A percentile compares a stretch with the other conserved stretches of the same genome.
phyloP scores from a whole-genome alignment of 2,329 filamentous ascomycete genomes.

The Microdochium bolleyi region DNA sequence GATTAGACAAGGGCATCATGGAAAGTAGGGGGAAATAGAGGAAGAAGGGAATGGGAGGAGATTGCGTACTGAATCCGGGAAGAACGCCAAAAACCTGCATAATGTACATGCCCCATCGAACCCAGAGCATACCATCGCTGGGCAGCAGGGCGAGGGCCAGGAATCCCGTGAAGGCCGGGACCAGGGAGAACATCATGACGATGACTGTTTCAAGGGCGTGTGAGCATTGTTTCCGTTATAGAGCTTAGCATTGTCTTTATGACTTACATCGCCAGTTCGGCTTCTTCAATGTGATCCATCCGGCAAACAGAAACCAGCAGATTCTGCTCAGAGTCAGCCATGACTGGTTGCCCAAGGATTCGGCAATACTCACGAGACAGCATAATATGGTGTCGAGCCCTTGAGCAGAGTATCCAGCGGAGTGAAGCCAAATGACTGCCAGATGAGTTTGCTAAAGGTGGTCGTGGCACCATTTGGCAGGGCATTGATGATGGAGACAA shows the following conservation, averaged over 20 bases:
- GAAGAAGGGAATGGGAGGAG: not conserved
- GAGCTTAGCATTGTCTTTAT: not conserved
- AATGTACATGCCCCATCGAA: constrained; percentile 22
- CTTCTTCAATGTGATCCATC: constrained; percentile 12
- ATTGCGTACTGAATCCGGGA: constrained; percentile 14
- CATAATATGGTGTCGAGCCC: constrained; percentile 19
- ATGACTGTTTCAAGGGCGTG: constrained; percentile 6
- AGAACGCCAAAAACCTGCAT: constrained; percentile 16
- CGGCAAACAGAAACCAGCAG: constrained; percentile 17
- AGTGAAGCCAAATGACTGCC: constrained; percentile 22
- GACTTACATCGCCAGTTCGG: constrained; percentile 18
- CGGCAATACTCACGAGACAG: constrained; percentile 3
- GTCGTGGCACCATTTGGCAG: constrained; percentile 24
- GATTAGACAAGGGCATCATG: not conserved
- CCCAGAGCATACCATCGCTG: constrained; percentile 12
- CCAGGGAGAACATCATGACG: constrained; percentile 18
- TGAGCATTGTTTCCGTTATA: not conserved
- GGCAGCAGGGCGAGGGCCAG: constrained; percentile 20
- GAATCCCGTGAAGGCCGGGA: constrained; percentile 22
- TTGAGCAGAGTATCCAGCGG: constrained; percentile 20
- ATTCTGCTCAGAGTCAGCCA: constrained; percentile 6
- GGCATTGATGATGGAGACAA: constrained; percentile 22
- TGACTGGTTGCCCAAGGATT: not conserved
- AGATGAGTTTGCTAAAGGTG: constrained; percentile 21
- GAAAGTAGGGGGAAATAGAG: not conserved